phyloP scores from a whole-genome alignment of 2,329 filamentous ascomycete species.

The Thelonectria olida region DNA sequence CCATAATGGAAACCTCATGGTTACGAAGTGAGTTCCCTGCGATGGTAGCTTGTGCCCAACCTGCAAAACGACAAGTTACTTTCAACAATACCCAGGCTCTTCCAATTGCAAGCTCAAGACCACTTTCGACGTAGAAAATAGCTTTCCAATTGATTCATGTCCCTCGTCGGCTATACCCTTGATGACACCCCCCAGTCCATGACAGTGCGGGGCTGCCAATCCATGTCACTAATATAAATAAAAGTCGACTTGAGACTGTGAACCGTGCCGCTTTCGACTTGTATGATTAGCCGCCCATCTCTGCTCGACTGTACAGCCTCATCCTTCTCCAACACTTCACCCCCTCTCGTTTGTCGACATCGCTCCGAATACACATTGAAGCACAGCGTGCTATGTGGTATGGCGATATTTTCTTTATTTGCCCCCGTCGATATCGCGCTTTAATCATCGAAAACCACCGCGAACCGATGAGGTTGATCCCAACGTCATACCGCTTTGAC shows the following conservation, averaged over 20 bases:
- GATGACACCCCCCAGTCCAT: neutral
- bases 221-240: slow-evolving; percentile 2
- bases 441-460: slow-evolving; percentile 24
- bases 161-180: neutral
- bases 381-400: slow-evolving; percentile 24
- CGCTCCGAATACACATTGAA: neutral
- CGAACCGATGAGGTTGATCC: slow-evolving; percentile 29
- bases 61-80: too few species aligned
- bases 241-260: neutral
- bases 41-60: too few species aligned
- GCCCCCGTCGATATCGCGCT: slow-evolving; percentile 24
- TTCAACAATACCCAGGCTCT: too few species aligned
- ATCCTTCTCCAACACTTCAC: slow-evolving; percentile 19
- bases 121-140: too few species aligned
- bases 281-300: slow-evolving; percentile 21
- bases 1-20: too few species aligned
- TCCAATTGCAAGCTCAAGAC: neutral
- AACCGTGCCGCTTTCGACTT: slow-evolving; percentile 11
- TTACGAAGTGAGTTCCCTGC: too few species aligned
- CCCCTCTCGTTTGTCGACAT: neutral
- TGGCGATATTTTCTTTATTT: slow-evolving; percentile 22
- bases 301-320: slow-evolving; percentile 25
- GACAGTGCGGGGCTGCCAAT: slow-evolving; percentile 8
- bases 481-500: slow-evolving; percentile 15
- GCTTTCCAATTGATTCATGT: too few species aligned